Percentiles rank a stretch among this genome's conserved stretches.
Evolutionary conservation across 495 filamentous ascomycete genomes (phyloP).

Genomic region (Pyrenopolyporus hunteri): DNA sequence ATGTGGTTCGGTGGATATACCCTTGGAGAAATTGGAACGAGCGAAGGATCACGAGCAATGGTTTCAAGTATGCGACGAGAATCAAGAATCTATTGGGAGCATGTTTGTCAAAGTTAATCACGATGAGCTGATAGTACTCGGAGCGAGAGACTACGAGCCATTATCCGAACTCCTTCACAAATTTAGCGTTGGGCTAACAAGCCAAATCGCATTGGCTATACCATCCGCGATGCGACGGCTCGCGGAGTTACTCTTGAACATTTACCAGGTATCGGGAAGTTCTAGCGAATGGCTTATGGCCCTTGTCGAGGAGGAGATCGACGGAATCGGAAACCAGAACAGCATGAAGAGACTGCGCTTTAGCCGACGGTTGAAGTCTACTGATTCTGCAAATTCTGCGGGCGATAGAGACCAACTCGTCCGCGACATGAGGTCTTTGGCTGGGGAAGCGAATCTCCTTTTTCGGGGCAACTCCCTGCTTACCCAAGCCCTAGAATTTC

Average conservation of each 20-base stretch:
- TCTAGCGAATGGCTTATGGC: slow-evolving; percentile 90
- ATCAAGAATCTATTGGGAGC: slow-evolving; percentile 76
- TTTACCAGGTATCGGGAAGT: slow-evolving; percentile 93
- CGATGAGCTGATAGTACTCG: slow-evolving; percentile 87
- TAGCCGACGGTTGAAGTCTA: slow-evolving; percentile 76
- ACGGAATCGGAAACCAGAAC: slow-evolving; percentile 82
- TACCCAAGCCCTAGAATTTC: slow-evolving; percentile 90
- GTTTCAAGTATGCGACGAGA: slow-evolving; percentile 81
- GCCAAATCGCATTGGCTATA: slow-evolving; percentile 80
- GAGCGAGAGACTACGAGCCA: slow-evolving; percentile 81
- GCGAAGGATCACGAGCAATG: slow-evolving; percentile 86
- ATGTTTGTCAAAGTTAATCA: slow-evolving; percentile 83
- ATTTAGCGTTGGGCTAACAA: slow-evolving; percentile 81
- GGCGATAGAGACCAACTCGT: slow-evolving; percentile 60
- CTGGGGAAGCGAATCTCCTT: slow-evolving; percentile 87
- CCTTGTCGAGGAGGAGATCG: slow-evolving; percentile 95
- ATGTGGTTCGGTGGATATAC: slow-evolving; percentile 80
- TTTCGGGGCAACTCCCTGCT: slow-evolving; percentile 95
- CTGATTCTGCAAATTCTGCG: slow-evolving; percentile 71
- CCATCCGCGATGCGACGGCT: slow-evolving; percentile 77
- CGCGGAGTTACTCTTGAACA: slow-evolving; percentile 88
- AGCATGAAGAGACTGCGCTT: slow-evolving; percentile 73
- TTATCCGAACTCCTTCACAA: slow-evolving; percentile 84
- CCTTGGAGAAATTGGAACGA: slow-evolving; percentile 79
- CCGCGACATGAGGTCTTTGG: slow-evolving; percentile 68